Percentiles rank a stretch among this genome's conserved stretches.
Evolutionary conservation across 441 rosid species (phyloP).

Genomic region (Adansonia grandidieri): DNA sequence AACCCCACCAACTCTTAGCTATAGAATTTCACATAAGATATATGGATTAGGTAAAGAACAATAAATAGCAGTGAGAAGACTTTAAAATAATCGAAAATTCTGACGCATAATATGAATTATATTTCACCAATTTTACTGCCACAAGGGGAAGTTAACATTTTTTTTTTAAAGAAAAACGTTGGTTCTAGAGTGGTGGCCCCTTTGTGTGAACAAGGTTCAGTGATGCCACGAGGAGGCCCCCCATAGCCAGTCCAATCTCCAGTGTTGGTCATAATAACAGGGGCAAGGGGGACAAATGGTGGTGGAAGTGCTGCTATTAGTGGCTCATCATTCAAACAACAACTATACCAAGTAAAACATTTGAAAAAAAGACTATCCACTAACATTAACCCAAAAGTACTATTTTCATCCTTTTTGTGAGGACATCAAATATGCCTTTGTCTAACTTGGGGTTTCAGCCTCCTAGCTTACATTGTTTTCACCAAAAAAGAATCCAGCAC

Average conservation of each 20-base stretch:
- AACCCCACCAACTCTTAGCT: constrained; percentile 32
- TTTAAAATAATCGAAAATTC: neutral
- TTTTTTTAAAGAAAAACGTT: constrained; percentile 16
- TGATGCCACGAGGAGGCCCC: constrained; percentile 31
- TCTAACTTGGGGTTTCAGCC: constrained; percentile 27
- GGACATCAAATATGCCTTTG: constrained; percentile 25
- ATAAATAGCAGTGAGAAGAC: neutral
- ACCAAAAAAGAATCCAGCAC: constrained; percentile 26
- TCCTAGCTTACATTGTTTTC: constrained; percentile 32
- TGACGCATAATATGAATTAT: neutral
- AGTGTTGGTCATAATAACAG: constrained; percentile 38
- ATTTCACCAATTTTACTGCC: neutral
- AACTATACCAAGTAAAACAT: constrained; percentile 39
- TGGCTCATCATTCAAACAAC: constrained; percentile 44
- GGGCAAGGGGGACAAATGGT: constrained; percentile 46
- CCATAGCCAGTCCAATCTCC: constrained; percentile 34
- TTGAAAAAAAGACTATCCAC: constrained; percentile 39
- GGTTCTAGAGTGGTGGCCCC: constrained; percentile 31
- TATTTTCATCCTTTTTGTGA: constrained; percentile 36
- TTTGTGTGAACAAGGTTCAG: constrained; percentile 28
- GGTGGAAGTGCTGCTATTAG: constrained; percentile 64
- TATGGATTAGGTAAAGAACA: constrained; percentile 21
- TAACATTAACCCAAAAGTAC: constrained; percentile 19
- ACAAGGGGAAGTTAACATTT: neutral
- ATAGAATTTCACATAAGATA: constrained; percentile 31